phyloP scores from a whole-genome alignment of 2,329 filamentous ascomycete genomes.

The Diplocarpon mali region DNA sequence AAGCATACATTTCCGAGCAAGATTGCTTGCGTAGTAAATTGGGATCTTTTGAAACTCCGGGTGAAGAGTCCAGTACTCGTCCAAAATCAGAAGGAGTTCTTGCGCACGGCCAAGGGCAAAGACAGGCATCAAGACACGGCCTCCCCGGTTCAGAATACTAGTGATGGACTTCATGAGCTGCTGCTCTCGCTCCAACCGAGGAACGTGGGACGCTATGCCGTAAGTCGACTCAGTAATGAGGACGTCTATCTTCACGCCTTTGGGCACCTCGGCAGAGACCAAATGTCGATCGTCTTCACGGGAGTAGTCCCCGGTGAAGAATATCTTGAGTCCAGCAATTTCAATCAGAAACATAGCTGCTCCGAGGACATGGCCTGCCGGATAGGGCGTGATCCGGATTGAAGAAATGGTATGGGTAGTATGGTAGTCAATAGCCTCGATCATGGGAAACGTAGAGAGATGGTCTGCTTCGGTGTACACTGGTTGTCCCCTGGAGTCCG shows the following conservation, averaged over 20 bases:
- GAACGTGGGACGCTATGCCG: slow-evolving; percentile 87
- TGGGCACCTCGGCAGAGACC: slow-evolving; percentile 84
- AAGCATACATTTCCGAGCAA: slow-evolving; percentile 94
- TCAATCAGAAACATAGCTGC: slow-evolving; percentile 98
- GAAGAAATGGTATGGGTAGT: slow-evolving; percentile 96
- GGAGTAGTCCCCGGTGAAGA: slow-evolving; percentile 97
- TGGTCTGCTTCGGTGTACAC: slow-evolving; percentile 95
- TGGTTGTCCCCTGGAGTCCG: slow-evolving; percentile 46
- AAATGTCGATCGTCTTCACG: slow-evolving; percentile 91
- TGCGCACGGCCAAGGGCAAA: slow-evolving; percentile 91
- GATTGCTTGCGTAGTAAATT: slow-evolving; percentile 94
- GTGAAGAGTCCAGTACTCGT: slow-evolving; percentile 94
- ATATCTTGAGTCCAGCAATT: slow-evolving; percentile 90
- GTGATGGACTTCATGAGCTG: slow-evolving; percentile 95
- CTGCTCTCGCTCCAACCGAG: slow-evolving; percentile 80
- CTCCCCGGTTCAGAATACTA: slow-evolving; percentile 78
- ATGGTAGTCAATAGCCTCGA: slow-evolving; percentile 96
- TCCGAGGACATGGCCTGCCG: slow-evolving; percentile 93
- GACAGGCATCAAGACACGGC: slow-evolving; percentile 86
- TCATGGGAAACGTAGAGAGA: slow-evolving; percentile 81
- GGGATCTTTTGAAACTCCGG: slow-evolving; percentile 79
- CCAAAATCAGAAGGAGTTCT: slow-evolving; percentile 84
- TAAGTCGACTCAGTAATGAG: slow-evolving; percentile 97
- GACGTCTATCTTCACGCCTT: slow-evolving; percentile 84
- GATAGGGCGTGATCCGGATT: slow-evolving; percentile 92